These are phyloP conservation scores for Neophaeococcomyces aloes DNA, from an alignment of 2,329 filamentous ascomycete species.

Conservation along the genomic window DNA sequence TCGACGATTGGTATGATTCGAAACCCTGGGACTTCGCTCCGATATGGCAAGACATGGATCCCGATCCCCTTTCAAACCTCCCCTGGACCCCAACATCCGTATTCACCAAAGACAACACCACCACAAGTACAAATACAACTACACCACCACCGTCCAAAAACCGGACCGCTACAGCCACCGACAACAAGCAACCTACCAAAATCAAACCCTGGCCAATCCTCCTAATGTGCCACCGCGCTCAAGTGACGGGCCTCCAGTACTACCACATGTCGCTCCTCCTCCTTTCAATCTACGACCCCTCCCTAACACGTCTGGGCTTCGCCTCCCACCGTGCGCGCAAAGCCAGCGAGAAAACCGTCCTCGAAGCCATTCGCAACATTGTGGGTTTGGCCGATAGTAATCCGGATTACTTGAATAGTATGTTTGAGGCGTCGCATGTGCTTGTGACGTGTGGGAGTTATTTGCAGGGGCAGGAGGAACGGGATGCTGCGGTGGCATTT, in stretches of 20 bases:
- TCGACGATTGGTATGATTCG: constrained; percentile 7
- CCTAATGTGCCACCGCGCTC: constrained; percentile 11
- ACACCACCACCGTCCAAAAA: too few species aligned
- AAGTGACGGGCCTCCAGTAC: constrained; percentile 28
- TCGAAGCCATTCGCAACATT: constrained; percentile 10
- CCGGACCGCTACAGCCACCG: not conserved
- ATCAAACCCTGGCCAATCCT: constrained; percentile 11
- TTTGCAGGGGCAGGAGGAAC: constrained; percentile 10
- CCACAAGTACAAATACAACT: too few species aligned
- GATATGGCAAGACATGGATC: constrained; percentile 8
- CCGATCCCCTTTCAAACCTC: not conserved
- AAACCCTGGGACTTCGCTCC: constrained; percentile 17
- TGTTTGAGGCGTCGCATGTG: constrained; percentile 15
- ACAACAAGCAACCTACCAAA: not conserved
- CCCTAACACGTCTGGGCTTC: constrained; percentile 24
- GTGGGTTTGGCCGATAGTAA: constrained; percentile 12
- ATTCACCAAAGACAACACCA: not conserved
- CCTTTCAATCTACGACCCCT: constrained; percentile 34
- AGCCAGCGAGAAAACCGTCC: constrained; percentile 10
- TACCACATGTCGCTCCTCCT: constrained; percentile 36
- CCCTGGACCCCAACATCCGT: too few species aligned
- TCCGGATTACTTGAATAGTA: constrained; percentile 10
- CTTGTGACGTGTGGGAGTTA: constrained; percentile 14
- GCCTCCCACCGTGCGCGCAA: constrained; percentile 9
- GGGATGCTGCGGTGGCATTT: constrained; percentile 11